phyloP scores from a whole-genome alignment of 495 filamentous ascomycete genomes.

The Penicillium pancosmium region DNA sequence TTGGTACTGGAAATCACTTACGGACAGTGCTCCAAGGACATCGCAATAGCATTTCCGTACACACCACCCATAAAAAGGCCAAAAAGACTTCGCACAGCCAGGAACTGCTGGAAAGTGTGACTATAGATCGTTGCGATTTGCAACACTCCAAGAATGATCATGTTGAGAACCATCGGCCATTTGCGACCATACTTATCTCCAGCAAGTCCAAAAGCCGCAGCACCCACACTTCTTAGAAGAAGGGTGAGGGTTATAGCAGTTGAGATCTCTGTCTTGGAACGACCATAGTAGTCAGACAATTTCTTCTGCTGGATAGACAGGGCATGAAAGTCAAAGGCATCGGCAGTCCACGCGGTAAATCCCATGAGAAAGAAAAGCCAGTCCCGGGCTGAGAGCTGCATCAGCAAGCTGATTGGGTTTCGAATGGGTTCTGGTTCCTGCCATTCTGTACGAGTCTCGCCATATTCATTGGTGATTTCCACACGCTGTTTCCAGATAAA shows the following conservation, averaged over 20 bases:
- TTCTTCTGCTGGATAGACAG: conserved; percentile 72
- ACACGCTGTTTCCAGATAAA: conserved; percentile 70
- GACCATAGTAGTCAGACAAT: conserved; percentile 65
- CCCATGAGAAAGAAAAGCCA: conserved; percentile 70
- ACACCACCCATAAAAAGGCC: conserved; percentile 85
- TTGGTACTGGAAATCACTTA: conserved; percentile 19
- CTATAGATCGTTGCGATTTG: conserved; percentile 77
- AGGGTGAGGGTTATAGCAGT: conserved; percentile 77
- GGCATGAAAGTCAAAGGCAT: conserved; percentile 79
- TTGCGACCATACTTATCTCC: conserved; percentile 78
- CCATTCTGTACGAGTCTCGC: conserved; percentile 58
- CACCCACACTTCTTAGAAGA: conserved; percentile 70
- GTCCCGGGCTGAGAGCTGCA: conserved; percentile 53
- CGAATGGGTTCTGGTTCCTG: conserved; percentile 56
- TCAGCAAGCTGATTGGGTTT: conserved; percentile 64
- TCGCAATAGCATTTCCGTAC: conserved; percentile 79
- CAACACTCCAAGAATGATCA: conserved; percentile 63
- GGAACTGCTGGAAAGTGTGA: conserved; percentile 65
- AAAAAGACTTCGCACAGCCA: conserved; percentile 70
- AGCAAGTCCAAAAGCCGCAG: conserved; percentile 69
- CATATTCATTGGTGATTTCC: conserved; percentile 60
- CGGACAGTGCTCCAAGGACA: conserved; percentile 79
- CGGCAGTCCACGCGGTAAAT: conserved; percentile 65
- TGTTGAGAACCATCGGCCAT: conserved; percentile 78
- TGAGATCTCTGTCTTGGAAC: conserved; percentile 66